A percentile compares a stretch with the other conserved stretches of the same genome.
These are phyloP conservation scores for Cladosporium sp. DNA, from an alignment of 2,329 filamentous ascomycete species.

Conservation along the genomic window DNA sequence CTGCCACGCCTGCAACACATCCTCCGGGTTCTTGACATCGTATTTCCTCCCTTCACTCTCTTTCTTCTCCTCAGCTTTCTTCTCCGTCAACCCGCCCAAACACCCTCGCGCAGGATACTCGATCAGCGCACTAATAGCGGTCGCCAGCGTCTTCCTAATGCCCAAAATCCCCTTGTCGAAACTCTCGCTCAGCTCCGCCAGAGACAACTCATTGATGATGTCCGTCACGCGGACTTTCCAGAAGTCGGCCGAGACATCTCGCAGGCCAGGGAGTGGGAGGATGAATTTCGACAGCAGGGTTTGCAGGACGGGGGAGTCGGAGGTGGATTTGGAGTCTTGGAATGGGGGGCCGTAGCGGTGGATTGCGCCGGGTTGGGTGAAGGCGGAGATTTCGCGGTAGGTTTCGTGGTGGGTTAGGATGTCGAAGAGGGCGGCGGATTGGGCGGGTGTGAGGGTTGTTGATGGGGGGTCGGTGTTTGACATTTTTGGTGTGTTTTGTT, in stretches of 20 bases:
- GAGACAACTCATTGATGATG: slow-evolving; percentile 57
- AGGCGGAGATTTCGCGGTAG: slow-evolving; percentile 64
- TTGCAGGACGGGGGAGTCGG: slow-evolving; percentile 56
- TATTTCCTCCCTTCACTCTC: slow-evolving; percentile 42
- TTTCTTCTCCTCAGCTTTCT: slow-evolving; percentile 28
- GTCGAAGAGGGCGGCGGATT: slow-evolving; percentile 50
- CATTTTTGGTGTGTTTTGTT: too few species aligned
- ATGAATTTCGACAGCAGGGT: slow-evolving; percentile 61
- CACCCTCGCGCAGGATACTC: slow-evolving; percentile 65
- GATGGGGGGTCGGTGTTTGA: too few species aligned
- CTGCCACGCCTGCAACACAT: slow-evolving; percentile 61
- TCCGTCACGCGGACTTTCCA: slow-evolving; percentile 60
- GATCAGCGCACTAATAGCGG: slow-evolving; percentile 63
- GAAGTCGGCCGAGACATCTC: slow-evolving; percentile 58
- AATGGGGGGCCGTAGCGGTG: slow-evolving; percentile 68
- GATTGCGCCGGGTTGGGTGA: slow-evolving; percentile 62
- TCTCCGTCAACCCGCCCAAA: slow-evolving; percentile 54
- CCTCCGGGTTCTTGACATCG: slow-evolving; percentile 54
- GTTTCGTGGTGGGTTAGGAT: slow-evolving; percentile 51
- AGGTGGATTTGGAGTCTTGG: slow-evolving; percentile 41
- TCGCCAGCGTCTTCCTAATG: slow-evolving; percentile 68
- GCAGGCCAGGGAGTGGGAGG: slow-evolving; percentile 61
- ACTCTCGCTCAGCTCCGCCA: slow-evolving; percentile 70
- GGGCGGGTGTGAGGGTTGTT: slow-evolving; percentile 33
- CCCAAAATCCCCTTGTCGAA: slow-evolving; percentile 75